Evolutionary conservation across 2,329 filamentous ascomycete genomes (phyloP).

Genomic region (Thielaviopsis punctulata): DNA sequence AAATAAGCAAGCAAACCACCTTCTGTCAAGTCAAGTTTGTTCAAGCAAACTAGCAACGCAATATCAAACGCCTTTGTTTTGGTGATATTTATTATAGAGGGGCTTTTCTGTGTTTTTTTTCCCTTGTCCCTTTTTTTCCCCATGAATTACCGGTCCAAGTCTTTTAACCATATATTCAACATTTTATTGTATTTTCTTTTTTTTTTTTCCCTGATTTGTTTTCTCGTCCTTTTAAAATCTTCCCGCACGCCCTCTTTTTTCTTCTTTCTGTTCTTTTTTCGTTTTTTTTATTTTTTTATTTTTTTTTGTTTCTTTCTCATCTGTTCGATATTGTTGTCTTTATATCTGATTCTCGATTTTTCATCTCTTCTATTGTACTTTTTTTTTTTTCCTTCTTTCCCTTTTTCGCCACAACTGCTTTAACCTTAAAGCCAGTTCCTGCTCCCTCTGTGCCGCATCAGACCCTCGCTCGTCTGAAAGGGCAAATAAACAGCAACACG

Average conservation of each 20-base stretch:
- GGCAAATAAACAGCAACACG: neutral
- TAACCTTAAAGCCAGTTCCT: neutral
- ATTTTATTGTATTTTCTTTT: slow-evolving; percentile 24
- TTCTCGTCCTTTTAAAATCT: neutral
- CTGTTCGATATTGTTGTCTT: too few relatives aligned
- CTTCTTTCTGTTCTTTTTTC: too few relatives aligned
- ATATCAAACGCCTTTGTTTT: too few relatives aligned
- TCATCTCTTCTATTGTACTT: neutral
- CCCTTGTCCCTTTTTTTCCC: neutral
- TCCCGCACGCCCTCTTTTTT: neutral
- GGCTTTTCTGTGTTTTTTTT: too few relatives aligned
- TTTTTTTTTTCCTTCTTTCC: neutral
- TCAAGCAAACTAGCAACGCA: too few relatives aligned
- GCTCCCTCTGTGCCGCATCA: neutral
- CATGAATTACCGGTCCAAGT: too few relatives aligned
- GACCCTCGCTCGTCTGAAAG: neutral
- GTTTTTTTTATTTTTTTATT: too few relatives aligned
- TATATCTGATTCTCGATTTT: neutral
- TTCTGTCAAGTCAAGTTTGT: too few relatives aligned
- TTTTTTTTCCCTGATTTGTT: too few relatives aligned
- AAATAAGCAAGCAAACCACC: too few relatives aligned
- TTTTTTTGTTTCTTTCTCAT: neutral
- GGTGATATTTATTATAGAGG: too few relatives aligned
- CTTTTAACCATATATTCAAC: too few relatives aligned
- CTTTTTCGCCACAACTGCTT: neutral